Evolutionary conservation across 179 eudicot genomes (phyloP), one percentile per base, ranked within the genome.

Genomic region (Beta corolliflora): DNA sequence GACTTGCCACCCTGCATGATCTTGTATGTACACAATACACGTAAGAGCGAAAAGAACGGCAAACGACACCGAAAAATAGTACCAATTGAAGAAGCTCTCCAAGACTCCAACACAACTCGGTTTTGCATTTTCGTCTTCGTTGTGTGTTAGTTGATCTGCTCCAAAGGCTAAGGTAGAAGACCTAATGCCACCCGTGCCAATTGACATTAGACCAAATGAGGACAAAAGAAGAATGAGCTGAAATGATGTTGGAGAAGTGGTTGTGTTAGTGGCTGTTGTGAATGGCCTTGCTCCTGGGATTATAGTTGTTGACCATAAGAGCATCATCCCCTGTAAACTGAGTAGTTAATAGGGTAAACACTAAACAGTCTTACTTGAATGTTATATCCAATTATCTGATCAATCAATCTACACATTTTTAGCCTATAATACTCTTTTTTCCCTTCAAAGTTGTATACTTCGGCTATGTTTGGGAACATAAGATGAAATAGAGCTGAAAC

Each of bases 21-120:
- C 93, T 88, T 91, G 94, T 75, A 93, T 77, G 75, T 93, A 93
- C 41, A 90, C 93, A 52, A 91, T 72, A 68, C 84, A 86, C 70
- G 89, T 91, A 25, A 88, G 73, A 44, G 91, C 88, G 59, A 91
- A 64, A 14, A 91, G 45, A 48, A 82, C 60, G 0, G 94, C 80
- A 18, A 85, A 45, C 5, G 87, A 45, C 21, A 71, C 23, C 0
- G 87, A 53, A 63, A 86, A 85, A 83, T 89, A 90, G 85, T 85
- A 91, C 94, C 93, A 91, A 41, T 71, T 83, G 75, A 90, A 89
- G 78, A 86, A 89, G 59, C 84, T 92, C 45, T 87, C 88, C 6
- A 88, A 18, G 3, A 71, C 79, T 15, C 75, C 55, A 61, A 31
- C 64, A 25, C n/a, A 36, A 54, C 41, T 67, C n/a, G 80, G 73